Percentiles rank a stretch among this genome's conserved stretches.
phyloP scores from a whole-genome alignment of 169 alveolate species.

The Eimeria necatrix region DNA sequence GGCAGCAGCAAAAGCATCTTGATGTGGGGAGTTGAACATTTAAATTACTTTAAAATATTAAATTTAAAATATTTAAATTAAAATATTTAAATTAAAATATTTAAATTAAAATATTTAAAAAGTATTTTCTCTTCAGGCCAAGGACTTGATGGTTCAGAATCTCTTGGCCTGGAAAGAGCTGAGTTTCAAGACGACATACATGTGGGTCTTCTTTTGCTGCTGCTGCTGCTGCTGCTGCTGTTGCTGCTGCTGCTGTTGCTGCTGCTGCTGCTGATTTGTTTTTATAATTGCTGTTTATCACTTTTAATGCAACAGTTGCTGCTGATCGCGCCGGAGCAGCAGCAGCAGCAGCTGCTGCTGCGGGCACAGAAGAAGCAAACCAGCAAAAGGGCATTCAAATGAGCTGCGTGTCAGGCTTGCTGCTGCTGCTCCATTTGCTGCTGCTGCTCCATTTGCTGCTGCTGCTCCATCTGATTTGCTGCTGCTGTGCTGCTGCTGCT shows the following conservation, averaged over 20 bases:
- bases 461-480: no score
- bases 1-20: not conserved
- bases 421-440: no score
- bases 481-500: no score
- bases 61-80: not conserved
- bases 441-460: no score
- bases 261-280: not conserved
- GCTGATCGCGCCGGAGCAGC: no score
- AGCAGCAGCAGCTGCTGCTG: no score
- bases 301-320: not conserved
- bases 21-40: not conserved
- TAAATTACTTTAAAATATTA: no score
- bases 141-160: conserved; percentile 37
- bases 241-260: not conserved
- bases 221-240: not conserved
- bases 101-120: not conserved
- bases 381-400: no score
- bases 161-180: conserved; percentile 59
- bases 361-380: no score
- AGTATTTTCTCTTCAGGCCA: conserved; percentile 19
- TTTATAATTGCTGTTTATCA: not conserved
- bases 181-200: conserved; percentile 47
- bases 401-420: no score
- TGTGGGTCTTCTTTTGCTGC: conserved; percentile 14
- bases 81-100: not conserved